These are phyloP conservation scores for Marasmius tenuissimus DNA, from an alignment of 1,284 basidiomycete genomes.

Conservation along the genomic window DNA sequence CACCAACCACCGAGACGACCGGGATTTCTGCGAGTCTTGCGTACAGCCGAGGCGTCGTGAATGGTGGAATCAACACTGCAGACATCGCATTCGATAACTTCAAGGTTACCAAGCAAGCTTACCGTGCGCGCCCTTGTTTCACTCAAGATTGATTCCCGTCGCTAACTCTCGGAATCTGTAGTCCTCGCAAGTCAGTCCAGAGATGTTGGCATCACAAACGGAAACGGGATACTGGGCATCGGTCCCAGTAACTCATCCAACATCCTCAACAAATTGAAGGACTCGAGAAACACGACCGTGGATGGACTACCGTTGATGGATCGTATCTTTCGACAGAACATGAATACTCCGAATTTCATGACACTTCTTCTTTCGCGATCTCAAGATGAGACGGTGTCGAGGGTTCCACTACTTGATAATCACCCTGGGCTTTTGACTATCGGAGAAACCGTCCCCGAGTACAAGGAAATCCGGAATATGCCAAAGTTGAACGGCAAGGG, in stretches of 20 bases:
- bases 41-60: background rate
- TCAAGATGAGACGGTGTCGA: background rate
- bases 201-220: background rate
- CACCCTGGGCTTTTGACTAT: conserved; percentile 10
- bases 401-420: conserved; percentile 1
- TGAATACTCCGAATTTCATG: background rate
- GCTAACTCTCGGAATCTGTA: background rate
- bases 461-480: background rate
- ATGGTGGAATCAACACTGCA: background rate
- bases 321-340: conserved; percentile 1
- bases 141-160: background rate
- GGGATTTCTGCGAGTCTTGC: background rate
- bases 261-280: background rate
- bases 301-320: background rate
- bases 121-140: background rate
- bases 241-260: conserved; percentile 1
- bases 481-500: conserved; percentile 2
- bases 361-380: background rate
- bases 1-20: background rate
- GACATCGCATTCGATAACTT: background rate
- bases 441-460: conserved; percentile 5
- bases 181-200: background rate
- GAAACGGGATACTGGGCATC: background rate
- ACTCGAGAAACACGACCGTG: background rate
- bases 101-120: background rate